These are phyloP conservation scores for Lolium multiflorum DNA, from an alignment of 176 grass and related monocot genomes.

Conservation along the genomic window DNA sequence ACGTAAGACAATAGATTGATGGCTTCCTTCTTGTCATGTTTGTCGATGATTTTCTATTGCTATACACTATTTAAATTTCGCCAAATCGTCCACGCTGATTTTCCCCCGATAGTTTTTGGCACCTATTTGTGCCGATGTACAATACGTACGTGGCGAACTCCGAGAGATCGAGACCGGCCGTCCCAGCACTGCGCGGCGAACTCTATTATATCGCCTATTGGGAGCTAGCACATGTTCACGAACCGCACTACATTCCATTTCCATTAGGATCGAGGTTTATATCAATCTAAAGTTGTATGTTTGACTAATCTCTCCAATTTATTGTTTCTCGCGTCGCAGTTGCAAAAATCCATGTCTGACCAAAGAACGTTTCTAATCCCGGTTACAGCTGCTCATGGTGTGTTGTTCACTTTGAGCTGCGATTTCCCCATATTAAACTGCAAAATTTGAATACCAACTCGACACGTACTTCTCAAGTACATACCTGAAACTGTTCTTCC, in stretches of 20 bases:
- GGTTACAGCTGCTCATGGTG: no score
- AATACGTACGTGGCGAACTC: constrained; percentile 9
- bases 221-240: background rate
- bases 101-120: background rate
- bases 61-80: background rate
- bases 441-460: no score
- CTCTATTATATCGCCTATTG: background rate
- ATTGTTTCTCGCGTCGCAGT: no score
- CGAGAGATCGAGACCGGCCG: background rate
- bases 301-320: constrained; percentile 29
- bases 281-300: background rate
- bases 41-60: background rate
- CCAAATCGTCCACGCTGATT: background rate
- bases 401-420: no score
- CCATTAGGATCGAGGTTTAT: background rate
- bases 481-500: no score
- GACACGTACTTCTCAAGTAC: no score
- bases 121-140: background rate
- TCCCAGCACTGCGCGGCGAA: background rate
- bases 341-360: no score
- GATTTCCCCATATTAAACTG: no score
- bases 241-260: no score
- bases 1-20: background rate
- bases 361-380: no score
- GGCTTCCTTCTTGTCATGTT: background rate